A percentile compares a stretch with the other conserved stretches of the same genome.
Conservation (phyloP, 768 basidiomycete species). For the Leucosporidium scottii region DNA sequence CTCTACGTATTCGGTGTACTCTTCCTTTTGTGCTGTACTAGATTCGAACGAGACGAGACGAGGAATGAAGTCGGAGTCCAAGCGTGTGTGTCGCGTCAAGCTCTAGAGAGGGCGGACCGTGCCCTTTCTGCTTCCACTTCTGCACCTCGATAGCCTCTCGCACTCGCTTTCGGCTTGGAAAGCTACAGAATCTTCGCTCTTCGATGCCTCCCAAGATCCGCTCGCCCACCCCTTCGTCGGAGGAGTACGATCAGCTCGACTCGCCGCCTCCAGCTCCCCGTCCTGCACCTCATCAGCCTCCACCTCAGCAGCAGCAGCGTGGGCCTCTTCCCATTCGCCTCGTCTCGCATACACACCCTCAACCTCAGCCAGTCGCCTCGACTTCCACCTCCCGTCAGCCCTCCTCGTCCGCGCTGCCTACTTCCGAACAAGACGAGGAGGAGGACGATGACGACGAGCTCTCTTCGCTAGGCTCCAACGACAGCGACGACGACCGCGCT, state of each 20-base stretch:
- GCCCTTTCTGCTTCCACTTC: too few relatives aligned
- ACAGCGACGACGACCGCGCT: neutral
- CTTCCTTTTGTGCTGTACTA: too few relatives aligned
- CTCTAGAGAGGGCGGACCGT: too few relatives aligned
- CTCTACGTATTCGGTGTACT: too few relatives aligned
- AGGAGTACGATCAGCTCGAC: slow-evolving; percentile 9
- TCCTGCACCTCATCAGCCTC: neutral
- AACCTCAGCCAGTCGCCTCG: neutral
- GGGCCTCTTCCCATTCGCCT: neutral
- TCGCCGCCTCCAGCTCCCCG: neutral
- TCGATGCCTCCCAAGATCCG: slow-evolving; percentile 19
- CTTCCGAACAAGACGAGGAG: neutral
- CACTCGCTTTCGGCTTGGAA: too few relatives aligned
- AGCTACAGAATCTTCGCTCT: too few relatives aligned
- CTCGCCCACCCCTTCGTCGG: slow-evolving; percentile 10
- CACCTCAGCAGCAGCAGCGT: slow-evolving; percentile 1
- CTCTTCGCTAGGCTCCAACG: neutral
- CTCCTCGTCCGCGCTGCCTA: neutral
- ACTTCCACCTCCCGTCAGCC: neutral
- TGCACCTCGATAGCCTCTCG: too few relatives aligned
- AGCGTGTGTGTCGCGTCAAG: too few relatives aligned
- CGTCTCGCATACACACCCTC: neutral
- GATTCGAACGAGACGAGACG: too few relatives aligned
- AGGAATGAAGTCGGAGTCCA: too few relatives aligned
- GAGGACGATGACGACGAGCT: neutral